A percentile compares a stretch with the other conserved stretches of the same genome.
phyloP scores from a whole-genome alignment of 208 protist species.

The Trypanosoma melophagium region DNA sequence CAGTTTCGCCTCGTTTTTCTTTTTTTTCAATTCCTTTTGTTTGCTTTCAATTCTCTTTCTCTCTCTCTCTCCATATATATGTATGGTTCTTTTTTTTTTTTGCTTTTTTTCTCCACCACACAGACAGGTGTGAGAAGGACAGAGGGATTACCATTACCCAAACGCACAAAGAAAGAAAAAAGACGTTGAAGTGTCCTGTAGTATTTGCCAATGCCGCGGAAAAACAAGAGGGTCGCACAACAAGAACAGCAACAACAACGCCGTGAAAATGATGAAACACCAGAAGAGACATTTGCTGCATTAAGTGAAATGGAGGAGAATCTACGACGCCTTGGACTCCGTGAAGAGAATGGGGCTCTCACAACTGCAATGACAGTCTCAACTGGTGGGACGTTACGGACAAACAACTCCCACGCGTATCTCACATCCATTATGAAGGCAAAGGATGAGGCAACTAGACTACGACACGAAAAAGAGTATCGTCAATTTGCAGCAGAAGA shows the following conservation, averaged over 20 bases:
- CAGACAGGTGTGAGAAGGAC: too few relatives aligned
- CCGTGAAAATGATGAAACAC: neutral
- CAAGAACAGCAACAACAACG: slow-evolving; percentile 16
- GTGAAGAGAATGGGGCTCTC: slow-evolving; percentile 16
- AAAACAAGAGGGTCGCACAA: neutral
- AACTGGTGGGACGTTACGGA: neutral
- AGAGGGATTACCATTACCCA: too few relatives aligned
- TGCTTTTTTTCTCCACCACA: neutral
- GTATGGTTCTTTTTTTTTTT: slow-evolving; percentile 1
- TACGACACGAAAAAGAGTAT: slow-evolving; percentile 61
- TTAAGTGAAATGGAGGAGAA: slow-evolving; percentile 81
- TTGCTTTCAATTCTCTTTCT: too few relatives aligned
- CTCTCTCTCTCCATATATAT: too few relatives aligned
- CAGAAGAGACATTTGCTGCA: slow-evolving; percentile 37
- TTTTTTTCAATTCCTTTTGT: neutral
- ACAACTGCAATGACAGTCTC: slow-evolving; percentile 4
- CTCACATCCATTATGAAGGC: slow-evolving; percentile 50
- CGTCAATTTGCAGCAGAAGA: slow-evolving; percentile 51
- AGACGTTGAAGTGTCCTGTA: neutral
- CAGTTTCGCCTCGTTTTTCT: neutral
- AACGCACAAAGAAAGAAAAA: neutral
- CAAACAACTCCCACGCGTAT: slow-evolving; percentile 39
- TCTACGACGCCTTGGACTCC: slow-evolving; percentile 63
- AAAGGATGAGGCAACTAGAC: slow-evolving; percentile 49
- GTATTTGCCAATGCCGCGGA: neutral